Percentiles rank a stretch among this genome's conserved stretches.
These are phyloP conservation scores for Shiraia bambusicola DNA, from an alignment of 2,329 filamentous ascomycete genomes.

Conservation along the genomic window DNA sequence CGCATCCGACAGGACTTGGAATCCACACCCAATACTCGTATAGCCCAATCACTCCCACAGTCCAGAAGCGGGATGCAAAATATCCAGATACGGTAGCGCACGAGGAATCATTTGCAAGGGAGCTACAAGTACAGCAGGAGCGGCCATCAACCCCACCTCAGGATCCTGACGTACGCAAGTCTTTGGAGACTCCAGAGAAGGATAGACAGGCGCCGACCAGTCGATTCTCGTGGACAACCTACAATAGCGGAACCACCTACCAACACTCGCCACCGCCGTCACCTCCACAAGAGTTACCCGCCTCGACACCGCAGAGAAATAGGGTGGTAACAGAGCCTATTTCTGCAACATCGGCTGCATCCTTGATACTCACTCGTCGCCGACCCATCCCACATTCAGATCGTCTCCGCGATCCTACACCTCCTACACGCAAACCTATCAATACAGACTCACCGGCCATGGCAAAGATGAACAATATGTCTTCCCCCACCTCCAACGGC, in stretches of 20 bases:
- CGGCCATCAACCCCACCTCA: constrained; percentile 29
- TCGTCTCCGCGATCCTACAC: constrained; percentile 14
- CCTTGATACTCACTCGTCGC: constrained; percentile 36
- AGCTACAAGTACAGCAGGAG: constrained; percentile 15
- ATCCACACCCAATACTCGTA: constrained; percentile 22
- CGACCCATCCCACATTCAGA: constrained; percentile 34
- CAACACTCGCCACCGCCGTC: constrained; percentile 47
- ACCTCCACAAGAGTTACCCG: constrained; percentile 43
- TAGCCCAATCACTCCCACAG: constrained; percentile 36
- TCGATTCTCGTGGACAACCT: constrained; percentile 36
- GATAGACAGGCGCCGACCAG: constrained; percentile 23
- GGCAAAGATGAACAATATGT: constrained; percentile 16
- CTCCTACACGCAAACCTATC: constrained; percentile 33
- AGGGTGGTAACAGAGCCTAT: constrained; percentile 27
- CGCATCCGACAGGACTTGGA: constrained; percentile 21
- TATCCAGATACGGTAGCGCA: constrained; percentile 13
- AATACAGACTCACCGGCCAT: constrained; percentile 20
- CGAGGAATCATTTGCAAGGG: constrained; percentile 2
- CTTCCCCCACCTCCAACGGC: constrained; percentile 8
- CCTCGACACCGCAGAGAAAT: constrained; percentile 10
- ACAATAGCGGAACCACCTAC: constrained; percentile 42
- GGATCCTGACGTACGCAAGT: constrained; percentile 22
- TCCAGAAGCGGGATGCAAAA: constrained; percentile 18
- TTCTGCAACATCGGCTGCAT: constrained; percentile 28
- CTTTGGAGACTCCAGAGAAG: constrained; percentile 23